Percentiles rank a stretch among this genome's conserved stretches.
Evolutionary conservation across 176 grass and related monocot species (phyloP).

Genomic region (Zizania latifolia): DNA sequence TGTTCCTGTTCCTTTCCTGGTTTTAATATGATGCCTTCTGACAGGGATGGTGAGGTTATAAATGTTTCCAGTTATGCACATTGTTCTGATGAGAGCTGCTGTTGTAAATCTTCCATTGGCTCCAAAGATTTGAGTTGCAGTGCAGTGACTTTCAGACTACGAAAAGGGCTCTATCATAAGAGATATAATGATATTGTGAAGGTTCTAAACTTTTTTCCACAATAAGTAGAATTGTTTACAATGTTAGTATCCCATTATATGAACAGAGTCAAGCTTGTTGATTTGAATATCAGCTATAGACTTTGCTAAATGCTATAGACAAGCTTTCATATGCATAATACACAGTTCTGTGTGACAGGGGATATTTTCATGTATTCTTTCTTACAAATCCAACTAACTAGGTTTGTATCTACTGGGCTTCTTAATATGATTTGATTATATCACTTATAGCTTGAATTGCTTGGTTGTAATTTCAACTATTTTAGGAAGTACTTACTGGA

Average conservation of each 20-base stretch:
- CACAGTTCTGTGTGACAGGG: neutral
- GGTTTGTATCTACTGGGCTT: conserved; percentile 1
- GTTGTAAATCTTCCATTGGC: conserved; percentile 52
- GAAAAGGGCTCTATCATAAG: conserved; percentile 88
- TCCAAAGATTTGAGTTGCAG: conserved; percentile 29
- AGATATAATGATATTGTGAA: conserved; percentile 57
- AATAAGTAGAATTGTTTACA: conserved; percentile 8
- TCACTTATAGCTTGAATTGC: conserved; percentile 7
- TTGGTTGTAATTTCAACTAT: neutral
- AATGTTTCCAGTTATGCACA: conserved; percentile 49
- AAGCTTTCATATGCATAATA: neutral
- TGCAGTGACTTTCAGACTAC: conserved; percentile 51
- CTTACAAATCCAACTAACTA: neutral
- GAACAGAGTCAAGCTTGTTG: neutral
- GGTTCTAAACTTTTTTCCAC: conserved; percentile 58
- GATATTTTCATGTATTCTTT: neutral
- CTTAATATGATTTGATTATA: neutral
- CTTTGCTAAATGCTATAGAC: neutral
- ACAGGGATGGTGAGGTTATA: conserved; percentile 65
- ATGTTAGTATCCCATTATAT: conserved; percentile 1
- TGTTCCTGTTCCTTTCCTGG: conserved; percentile 3
- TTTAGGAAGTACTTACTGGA: neutral
- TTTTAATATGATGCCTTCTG: neutral
- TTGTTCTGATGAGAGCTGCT: conserved; percentile 60
- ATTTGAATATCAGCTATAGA: neutral